These are phyloP conservation scores for Suillus placidus DNA, from an alignment of 768 basidiomycete genomes.

Conservation along the genomic window DNA sequence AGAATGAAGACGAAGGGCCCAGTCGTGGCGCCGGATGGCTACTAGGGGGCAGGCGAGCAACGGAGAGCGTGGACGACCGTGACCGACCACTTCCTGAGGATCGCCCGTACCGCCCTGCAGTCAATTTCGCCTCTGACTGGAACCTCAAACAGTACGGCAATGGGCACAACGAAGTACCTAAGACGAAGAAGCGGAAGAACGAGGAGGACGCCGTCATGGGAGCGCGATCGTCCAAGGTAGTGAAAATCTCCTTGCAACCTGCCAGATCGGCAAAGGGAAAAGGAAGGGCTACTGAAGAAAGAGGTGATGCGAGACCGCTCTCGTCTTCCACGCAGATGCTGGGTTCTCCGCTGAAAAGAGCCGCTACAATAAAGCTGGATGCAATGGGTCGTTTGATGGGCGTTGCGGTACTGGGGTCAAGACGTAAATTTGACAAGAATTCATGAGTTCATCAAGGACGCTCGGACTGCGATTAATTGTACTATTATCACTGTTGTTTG, in stretches of 20 bases:
- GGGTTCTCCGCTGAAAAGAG: not conserved
- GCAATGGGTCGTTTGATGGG: slow-evolving; percentile 27
- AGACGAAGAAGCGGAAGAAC: slow-evolving; percentile 14
- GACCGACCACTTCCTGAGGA: slow-evolving; percentile 11
- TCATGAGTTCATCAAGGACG: slow-evolving; percentile 20
- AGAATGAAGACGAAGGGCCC: slow-evolving; percentile 24
- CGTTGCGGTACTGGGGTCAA: slow-evolving; percentile 27
- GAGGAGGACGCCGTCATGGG: slow-evolving; percentile 13
- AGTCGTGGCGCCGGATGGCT: slow-evolving; percentile 18
- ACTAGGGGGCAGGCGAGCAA: slow-evolving; percentile 4
- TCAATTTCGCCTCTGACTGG: slow-evolving; percentile 1
- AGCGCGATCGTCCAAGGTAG: slow-evolving; percentile 12
- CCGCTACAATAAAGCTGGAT: slow-evolving; percentile 23
- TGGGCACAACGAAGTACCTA: slow-evolving; percentile 10
- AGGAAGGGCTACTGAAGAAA: slow-evolving; percentile 19
- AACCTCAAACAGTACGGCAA: not conserved
- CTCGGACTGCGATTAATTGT: not conserved
- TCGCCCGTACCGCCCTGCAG: not conserved
- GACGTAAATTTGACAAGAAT: slow-evolving; percentile 34
- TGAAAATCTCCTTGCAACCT: slow-evolving; percentile 16
- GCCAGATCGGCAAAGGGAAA: slow-evolving; percentile 24
- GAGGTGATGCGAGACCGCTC: slow-evolving; percentile 8
- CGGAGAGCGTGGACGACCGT: slow-evolving; percentile 4
- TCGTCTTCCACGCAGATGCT: not conserved
- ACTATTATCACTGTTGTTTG: not conserved